phyloP scores from a whole-genome alignment of 2,329 filamentous ascomycete species.

The Aspergillus fumigatus region DNA sequence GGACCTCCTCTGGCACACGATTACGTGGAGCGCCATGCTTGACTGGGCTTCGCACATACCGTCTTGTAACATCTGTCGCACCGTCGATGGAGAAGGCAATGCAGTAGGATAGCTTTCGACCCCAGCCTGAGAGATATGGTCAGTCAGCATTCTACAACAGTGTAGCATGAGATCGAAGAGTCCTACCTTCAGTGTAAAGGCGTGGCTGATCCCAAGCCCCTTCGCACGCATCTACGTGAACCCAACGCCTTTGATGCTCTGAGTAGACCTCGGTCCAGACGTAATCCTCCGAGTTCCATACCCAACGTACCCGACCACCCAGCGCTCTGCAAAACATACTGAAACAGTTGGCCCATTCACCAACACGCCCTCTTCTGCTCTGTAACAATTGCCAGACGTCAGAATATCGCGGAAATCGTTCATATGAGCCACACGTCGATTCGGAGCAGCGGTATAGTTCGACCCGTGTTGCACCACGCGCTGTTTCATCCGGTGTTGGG shows the following conservation, averaged over 20 bases:
- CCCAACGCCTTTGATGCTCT: slow-evolving; percentile 85
- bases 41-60: slow-evolving; percentile 54
- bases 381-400: slow-evolving; percentile 92
- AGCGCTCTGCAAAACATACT: slow-evolving; percentile 95
- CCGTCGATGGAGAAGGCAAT: slow-evolving; percentile 93
- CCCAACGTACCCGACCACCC: slow-evolving; percentile 87
- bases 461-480: slow-evolving; percentile 78
- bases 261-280: slow-evolving; percentile 98
- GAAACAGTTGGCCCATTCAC: slow-evolving; percentile 98
- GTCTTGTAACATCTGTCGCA: slow-evolving; percentile 62
- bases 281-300: slow-evolving; percentile 97
- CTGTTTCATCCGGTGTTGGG: slow-evolving; percentile 82
- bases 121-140: slow-evolving; percentile 62
- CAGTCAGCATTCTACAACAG: slow-evolving; percentile 4
- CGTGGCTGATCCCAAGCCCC: slow-evolving; percentile 92
- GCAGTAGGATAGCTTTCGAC: slow-evolving; percentile 94
- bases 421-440: slow-evolving; percentile 67
- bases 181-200: slow-evolving; percentile 77
- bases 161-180: neutral
- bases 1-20: slow-evolving; percentile 79
- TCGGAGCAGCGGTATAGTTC: slow-evolving; percentile 87
- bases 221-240: slow-evolving; percentile 95
- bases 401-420: slow-evolving; percentile 89
- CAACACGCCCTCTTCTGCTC: slow-evolving; percentile 77
- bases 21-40: slow-evolving; percentile 66